These are phyloP conservation scores for Xylaria longipes DNA, from an alignment of 495 filamentous ascomycete genomes.

Conservation along the genomic window DNA sequence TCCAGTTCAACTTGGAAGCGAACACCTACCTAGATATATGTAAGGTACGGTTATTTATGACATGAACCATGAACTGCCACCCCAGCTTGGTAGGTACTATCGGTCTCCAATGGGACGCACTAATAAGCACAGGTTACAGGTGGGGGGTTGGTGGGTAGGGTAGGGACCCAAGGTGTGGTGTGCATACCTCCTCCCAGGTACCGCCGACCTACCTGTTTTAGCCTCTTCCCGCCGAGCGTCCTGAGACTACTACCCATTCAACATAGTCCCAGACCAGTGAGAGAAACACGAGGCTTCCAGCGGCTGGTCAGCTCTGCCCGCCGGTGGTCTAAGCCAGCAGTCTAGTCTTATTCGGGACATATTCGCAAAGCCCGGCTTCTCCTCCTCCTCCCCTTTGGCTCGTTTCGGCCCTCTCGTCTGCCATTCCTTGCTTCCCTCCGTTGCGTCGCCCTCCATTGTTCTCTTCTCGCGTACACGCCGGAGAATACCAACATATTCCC, in stretches of 20 bases:
- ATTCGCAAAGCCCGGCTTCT: neutral
- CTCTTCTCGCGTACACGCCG: neutral
- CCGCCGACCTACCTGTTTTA: conserved; percentile 10
- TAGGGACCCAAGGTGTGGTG: neutral
- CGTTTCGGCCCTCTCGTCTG: neutral
- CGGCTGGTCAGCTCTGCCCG: conserved; percentile 22
- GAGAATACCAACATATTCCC: neutral
- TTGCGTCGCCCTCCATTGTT: conserved; percentile 10
- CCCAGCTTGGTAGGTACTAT: neutral
- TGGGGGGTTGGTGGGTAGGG: conserved; percentile 2
- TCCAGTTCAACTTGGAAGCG: neutral
- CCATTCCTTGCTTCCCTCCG: neutral
- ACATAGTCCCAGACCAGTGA: neutral
- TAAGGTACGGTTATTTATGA: conserved; percentile 1
- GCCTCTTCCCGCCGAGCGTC: conserved; percentile 11
- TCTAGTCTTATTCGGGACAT: conserved; percentile 18
- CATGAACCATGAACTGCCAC: neutral
- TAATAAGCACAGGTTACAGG: neutral
- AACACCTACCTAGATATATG: neutral
- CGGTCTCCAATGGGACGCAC: neutral
- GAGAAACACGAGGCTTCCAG: conserved; percentile 26
- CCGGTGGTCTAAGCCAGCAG: neutral
- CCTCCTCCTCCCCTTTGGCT: conserved; percentile 1
- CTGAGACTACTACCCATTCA: conserved; percentile 2
- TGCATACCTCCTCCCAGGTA: neutral